Conservation (phyloP, 225 moss, liverwort and hornwort genomes). For the Ulota crispa region DNA sequence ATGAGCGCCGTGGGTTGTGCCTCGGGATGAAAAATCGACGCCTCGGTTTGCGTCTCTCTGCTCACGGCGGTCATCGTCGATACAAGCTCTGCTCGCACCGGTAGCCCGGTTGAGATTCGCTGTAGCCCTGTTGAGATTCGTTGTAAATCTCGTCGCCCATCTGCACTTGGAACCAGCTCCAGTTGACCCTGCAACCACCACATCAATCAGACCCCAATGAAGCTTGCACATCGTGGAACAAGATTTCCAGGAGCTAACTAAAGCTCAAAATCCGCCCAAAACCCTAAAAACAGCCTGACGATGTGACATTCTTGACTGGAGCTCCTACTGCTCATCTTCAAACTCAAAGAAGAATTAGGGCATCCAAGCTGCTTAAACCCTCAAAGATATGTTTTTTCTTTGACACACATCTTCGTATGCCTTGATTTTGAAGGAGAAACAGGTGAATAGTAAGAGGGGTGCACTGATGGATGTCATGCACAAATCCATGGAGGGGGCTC, state of each 20-base stretch:
- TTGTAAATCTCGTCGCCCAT: constrained; percentile 1
- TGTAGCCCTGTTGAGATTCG: neutral
- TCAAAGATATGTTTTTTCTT: neutral
- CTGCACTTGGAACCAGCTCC: neutral
- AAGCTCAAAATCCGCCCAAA: neutral
- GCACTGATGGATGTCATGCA: neutral
- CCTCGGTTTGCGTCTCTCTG: constrained; percentile 37
- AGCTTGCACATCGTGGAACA: neutral
- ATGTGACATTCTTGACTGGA: neutral
- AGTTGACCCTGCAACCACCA: constrained; percentile 7
- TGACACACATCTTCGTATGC: neutral
- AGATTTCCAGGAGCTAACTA: neutral
- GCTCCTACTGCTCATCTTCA: neutral
- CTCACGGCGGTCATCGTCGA: neutral
- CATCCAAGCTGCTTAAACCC: neutral
- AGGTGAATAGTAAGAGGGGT: neutral
- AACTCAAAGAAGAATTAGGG: neutral
- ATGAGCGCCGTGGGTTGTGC: constrained; percentile 26
- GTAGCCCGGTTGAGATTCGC: neutral
- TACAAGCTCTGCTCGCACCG: neutral
- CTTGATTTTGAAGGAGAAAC: neutral
- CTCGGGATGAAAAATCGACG: neutral
- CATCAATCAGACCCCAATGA: neutral
- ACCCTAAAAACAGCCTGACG: neutral
- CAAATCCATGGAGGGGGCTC: neutral